phyloP scores from a whole-genome alignment of 148 eudicot genomes.

The Rhododendron ovatum region DNA sequence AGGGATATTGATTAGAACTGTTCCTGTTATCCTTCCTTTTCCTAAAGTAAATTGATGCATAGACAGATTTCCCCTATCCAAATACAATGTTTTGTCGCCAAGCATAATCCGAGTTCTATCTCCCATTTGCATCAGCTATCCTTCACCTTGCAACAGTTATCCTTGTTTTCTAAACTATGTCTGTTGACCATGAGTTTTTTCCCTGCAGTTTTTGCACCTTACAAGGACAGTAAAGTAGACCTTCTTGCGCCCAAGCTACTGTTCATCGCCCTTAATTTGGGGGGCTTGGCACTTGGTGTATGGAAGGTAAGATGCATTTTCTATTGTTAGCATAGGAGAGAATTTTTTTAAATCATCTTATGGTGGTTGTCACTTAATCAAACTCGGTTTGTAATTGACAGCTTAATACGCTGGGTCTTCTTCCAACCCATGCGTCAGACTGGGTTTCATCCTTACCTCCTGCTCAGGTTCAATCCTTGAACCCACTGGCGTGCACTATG shows the following conservation, averaged over 20 bases:
- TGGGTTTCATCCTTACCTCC: conserved; percentile 98
- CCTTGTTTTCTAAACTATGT: background rate
- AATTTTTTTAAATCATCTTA: background rate
- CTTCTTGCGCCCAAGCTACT: conserved; percentile 75
- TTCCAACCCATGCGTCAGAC: conserved; percentile 93
- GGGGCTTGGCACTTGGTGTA: conserved; percentile 71
- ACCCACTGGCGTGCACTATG: conserved; percentile 1
- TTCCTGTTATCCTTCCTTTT: background rate
- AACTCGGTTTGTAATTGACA: conserved; percentile 29
- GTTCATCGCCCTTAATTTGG: conserved; percentile 83
- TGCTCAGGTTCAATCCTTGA: conserved; percentile 56
- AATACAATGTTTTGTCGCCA: background rate
- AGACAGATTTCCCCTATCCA: background rate
- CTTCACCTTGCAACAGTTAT: background rate
- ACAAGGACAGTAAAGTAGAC: conserved; percentile 82
- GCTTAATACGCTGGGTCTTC: conserved; percentile 96
- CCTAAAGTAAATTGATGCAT: background rate
- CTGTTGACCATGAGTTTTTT: background rate
- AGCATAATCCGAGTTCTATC: background rate
- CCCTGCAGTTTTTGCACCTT: conserved; percentile 82
- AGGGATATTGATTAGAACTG: background rate
- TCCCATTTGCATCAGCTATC: background rate
- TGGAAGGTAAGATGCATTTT: conserved; percentile 65
- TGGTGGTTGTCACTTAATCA: background rate
- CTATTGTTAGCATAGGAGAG: background rate